Evolutionary conservation across 1,284 basidiomycete species (phyloP).

Genomic region (Rhodotorula sp.): DNA sequence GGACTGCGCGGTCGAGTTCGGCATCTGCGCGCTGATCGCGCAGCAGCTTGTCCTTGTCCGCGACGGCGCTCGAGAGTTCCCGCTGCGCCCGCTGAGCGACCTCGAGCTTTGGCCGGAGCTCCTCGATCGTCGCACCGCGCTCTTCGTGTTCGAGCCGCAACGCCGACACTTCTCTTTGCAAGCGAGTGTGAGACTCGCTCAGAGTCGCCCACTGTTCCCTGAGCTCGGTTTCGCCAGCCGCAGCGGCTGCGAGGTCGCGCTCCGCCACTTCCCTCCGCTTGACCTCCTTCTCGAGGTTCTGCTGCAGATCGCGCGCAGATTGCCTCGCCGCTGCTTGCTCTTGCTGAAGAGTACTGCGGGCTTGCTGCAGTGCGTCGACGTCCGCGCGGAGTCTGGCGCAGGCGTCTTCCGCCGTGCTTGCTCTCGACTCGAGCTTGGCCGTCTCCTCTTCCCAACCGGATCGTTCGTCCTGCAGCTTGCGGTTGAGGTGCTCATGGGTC

Average conservation of each 20-base stretch:
- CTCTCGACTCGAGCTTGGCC: slow-evolving; percentile 29
- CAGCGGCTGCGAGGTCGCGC: slow-evolving; percentile 21
- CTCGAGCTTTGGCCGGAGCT: slow-evolving; percentile 8
- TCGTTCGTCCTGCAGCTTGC: slow-evolving; percentile 52
- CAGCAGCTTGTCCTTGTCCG: slow-evolving; percentile 76
- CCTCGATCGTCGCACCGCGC: slow-evolving; percentile 6
- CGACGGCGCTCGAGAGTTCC: slow-evolving; percentile 21
- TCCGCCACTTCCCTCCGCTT: slow-evolving; percentile 23
- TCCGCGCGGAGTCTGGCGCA: background rate
- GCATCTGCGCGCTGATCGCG: slow-evolving; percentile 62
- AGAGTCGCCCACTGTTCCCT: slow-evolving; percentile 62
- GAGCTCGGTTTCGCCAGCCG: slow-evolving; percentile 49
- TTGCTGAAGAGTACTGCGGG: background rate
- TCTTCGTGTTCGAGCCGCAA: slow-evolving; percentile 22
- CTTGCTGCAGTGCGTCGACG: background rate
- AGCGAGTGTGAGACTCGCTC: slow-evolving; percentile 19
- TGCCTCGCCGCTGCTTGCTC: background rate
- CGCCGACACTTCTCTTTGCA: slow-evolving; percentile 30
- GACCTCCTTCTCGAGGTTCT: background rate
- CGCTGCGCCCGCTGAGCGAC: slow-evolving; percentile 13
- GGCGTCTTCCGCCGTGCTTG: slow-evolving; percentile 10
- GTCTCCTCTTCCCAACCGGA: slow-evolving; percentile 36
- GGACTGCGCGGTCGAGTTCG: slow-evolving; percentile 48
- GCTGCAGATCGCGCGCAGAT: too few relatives aligned
- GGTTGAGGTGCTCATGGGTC: slow-evolving; percentile 69